Conservation (phyloP, 176 grass and related monocot genomes). For the Bromus sterilis region DNA sequence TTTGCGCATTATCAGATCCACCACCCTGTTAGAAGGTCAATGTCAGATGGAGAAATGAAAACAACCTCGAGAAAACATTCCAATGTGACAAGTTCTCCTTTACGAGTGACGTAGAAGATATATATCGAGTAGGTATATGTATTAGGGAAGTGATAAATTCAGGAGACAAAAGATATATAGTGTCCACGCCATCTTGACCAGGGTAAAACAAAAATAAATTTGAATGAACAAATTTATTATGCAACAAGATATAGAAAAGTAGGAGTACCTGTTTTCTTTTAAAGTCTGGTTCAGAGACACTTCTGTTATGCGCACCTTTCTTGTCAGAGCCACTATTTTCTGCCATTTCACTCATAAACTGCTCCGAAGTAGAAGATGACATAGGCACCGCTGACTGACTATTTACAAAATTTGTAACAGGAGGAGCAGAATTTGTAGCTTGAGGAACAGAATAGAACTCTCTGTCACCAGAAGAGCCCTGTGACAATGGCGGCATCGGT, state of each 20-base stretch:
- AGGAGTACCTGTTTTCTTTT: constrained; percentile 49
- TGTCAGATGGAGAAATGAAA: background rate
- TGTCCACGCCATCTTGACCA: background rate
- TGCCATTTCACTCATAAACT: constrained; percentile 60
- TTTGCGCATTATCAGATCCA: constrained; percentile 52
- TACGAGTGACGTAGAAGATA: background rate
- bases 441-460: constrained; percentile 17
- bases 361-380: constrained; percentile 62
- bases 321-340: constrained; percentile 31
- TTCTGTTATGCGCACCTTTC: constrained; percentile 61
- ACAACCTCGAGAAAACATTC: background rate
- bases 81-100: background rate
- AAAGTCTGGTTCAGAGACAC: constrained; percentile 90
- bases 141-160: background rate
- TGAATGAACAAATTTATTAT: background rate
- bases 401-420: constrained; percentile 48
- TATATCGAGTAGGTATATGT: background rate
- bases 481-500: constrained; percentile 35
- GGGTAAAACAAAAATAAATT: background rate
- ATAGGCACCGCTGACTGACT: constrained; percentile 62
- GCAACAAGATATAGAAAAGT: background rate
- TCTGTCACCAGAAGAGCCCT: constrained; percentile 28
- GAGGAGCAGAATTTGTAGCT: background rate
- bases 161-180: background rate
- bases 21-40: constrained; percentile 44